Evolutionary conservation across 495 filamentous ascomycete species (phyloP).

Genomic region (Copromyces sp.): DNA sequence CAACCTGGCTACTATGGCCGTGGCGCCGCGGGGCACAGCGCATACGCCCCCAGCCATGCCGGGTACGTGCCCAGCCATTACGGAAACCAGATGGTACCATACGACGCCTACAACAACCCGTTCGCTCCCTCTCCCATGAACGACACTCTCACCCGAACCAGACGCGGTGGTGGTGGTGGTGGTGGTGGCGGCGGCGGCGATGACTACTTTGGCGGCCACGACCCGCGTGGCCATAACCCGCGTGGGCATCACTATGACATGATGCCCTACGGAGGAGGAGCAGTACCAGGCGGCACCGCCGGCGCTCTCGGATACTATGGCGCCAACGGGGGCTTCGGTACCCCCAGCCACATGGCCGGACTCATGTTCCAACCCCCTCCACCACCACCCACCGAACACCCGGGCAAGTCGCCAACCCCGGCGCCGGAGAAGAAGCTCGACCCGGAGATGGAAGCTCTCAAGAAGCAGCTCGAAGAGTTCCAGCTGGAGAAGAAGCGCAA

Average conservation of each 20-base stretch:
- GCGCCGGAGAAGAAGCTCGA: constrained; percentile 31
- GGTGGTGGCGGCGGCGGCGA: constrained; percentile 14
- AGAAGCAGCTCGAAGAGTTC: constrained; percentile 28
- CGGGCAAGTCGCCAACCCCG: constrained; percentile 23
- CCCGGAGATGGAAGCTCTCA: constrained; percentile 36
- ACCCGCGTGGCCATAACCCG: constrained; percentile 26
- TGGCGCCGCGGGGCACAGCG: constrained; percentile 15
- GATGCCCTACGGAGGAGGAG: constrained; percentile 31
- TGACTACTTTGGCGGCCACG: constrained; percentile 27
- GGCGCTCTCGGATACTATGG: constrained; percentile 21
- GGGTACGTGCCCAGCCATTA: constrained; percentile 23
- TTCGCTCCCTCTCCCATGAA: constrained; percentile 25
- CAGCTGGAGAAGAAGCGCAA: constrained; percentile 22
- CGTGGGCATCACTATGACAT: constrained; percentile 30
- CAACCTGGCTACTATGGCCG: constrained; percentile 29
- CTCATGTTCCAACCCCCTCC: constrained; percentile 32
- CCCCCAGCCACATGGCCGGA: constrained; percentile 25
- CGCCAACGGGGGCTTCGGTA: constrained; percentile 11
- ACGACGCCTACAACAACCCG: constrained; percentile 30
- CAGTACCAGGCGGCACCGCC: constrained; percentile 9
- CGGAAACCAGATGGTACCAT: constrained; percentile 34
- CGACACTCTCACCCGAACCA: background rate
- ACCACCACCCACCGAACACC: constrained; percentile 35
- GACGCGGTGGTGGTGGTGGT: constrained; percentile 7
- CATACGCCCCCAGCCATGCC: constrained; percentile 35